Evolutionary conservation across 352 stramenopile species (phyloP).

Genomic region (Phytophthora niederhauseri): DNA sequence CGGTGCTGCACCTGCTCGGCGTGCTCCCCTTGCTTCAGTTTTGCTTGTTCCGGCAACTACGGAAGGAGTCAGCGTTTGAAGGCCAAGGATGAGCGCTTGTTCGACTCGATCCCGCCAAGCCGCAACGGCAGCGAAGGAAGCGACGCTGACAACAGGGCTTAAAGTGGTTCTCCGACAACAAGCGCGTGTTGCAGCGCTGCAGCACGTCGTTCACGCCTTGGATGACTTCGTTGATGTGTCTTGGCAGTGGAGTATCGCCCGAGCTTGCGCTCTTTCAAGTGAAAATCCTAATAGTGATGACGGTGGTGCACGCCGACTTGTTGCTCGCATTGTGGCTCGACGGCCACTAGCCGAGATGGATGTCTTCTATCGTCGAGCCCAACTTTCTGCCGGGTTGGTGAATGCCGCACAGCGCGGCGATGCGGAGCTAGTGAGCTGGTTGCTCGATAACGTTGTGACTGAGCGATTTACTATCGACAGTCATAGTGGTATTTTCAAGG

Average conservation of each 20-base stretch:
- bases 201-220: constrained; percentile 32
- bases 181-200: constrained; percentile 22
- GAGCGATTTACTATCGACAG: constrained; percentile 32
- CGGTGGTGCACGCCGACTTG: constrained; percentile 19
- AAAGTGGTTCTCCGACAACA: constrained; percentile 30
- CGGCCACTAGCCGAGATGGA: constrained; percentile 32
- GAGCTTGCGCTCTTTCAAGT: constrained; percentile 28
- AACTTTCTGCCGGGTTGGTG: constrained; percentile 27
- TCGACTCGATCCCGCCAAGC: not conserved
- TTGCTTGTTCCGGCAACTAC: constrained; percentile 15
- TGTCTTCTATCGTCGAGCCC: constrained; percentile 34
- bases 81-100: constrained; percentile 8
- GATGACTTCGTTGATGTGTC: constrained; percentile 38
- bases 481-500: constrained; percentile 32
- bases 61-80: not conserved
- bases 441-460: constrained; percentile 23
- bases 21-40: constrained; percentile 2
- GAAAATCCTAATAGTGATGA: constrained; percentile 6
- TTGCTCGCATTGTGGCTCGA: constrained; percentile 28
- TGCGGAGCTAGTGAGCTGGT: constrained; percentile 22
- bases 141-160: constrained; percentile 29
- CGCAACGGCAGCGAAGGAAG: constrained; percentile 16
- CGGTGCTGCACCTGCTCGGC: not conserved
- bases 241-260: constrained; percentile 36
- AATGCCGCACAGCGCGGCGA: constrained; percentile 25